Evolutionary conservation across 1,284 basidiomycete genomes (phyloP).

Genomic region (Cutaneotrichosporon sp.): DNA sequence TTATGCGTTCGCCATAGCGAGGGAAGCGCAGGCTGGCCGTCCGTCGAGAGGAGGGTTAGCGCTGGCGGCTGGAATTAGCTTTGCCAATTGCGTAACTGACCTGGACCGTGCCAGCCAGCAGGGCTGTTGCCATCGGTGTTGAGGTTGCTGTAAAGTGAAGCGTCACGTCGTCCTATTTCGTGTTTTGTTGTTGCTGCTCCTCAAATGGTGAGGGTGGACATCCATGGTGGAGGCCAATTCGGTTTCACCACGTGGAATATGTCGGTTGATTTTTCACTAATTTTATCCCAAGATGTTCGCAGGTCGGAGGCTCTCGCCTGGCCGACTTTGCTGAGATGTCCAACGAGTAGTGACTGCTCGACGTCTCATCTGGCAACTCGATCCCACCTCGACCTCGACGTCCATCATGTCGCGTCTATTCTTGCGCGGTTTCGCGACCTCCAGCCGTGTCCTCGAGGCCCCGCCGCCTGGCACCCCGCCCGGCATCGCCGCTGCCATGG

Average conservation of each 20-base stretch:
- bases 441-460: neutral
- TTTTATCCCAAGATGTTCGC: neutral
- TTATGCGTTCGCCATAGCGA: constrained; percentile 56
- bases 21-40: constrained; percentile 58
- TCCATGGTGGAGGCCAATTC: neutral
- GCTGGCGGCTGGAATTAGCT: constrained; percentile 55
- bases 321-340: neutral
- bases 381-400: neutral
- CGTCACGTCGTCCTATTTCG: too few species aligned
- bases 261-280: neutral
- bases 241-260: neutral
- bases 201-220: neutral
- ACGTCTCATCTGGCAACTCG: too few species aligned
- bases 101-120: constrained; percentile 28
- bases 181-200: neutral
- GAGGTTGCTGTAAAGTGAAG: neutral
- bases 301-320: neutral
- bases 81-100: constrained; percentile 6
- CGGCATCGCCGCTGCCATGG: constrained; percentile 7
- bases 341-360: too few species aligned
- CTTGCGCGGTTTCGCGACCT: constrained; percentile 31
- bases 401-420: constrained; percentile 15
- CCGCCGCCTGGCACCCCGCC: constrained; percentile 3
- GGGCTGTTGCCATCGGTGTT: constrained; percentile 10
- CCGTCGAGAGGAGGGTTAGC: constrained; percentile 73